Evolutionary conservation across 2,329 filamentous ascomycete genomes (phyloP).

Genomic region (Sarocladium oryzae): DNA sequence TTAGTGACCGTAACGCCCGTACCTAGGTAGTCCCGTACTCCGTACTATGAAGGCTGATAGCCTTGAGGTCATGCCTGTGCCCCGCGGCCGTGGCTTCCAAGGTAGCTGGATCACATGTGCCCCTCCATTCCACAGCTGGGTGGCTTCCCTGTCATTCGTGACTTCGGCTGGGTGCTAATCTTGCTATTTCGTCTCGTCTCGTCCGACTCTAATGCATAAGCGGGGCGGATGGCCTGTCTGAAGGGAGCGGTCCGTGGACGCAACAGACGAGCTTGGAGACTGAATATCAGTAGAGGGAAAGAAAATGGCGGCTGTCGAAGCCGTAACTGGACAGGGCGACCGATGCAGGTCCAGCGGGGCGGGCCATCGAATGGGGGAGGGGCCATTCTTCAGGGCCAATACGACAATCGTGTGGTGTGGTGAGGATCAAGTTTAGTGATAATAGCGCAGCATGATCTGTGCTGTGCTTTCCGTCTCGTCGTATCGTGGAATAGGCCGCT

Average conservation of each 20-base stretch:
- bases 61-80: neutral
- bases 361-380: slow-evolving; percentile 5
- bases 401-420: neutral
- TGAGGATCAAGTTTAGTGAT: slow-evolving; percentile 3
- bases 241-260: slow-evolving; percentile 1
- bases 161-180: neutral
- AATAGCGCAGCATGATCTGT: neutral
- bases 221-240: slow-evolving; percentile 4
- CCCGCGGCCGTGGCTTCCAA: neutral
- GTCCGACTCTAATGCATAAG: neutral
- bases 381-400: neutral
- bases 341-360: slow-evolving; percentile 9
- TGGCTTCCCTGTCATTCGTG: neutral
- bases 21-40: no score
- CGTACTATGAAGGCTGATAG: neutral
- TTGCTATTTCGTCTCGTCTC: slow-evolving; percentile 6
- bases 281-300: neutral
- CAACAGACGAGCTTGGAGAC: neutral
- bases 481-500: no score
- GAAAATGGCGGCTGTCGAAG: neutral
- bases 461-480: neutral
- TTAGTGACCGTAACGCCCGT: no score
- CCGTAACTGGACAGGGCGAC: neutral
- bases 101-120: neutral
- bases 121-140: slow-evolving; percentile 3